These are phyloP conservation scores for Apiospora pterosperma DNA, from an alignment of 2,329 filamentous ascomycete genomes.

Conservation along the genomic window DNA sequence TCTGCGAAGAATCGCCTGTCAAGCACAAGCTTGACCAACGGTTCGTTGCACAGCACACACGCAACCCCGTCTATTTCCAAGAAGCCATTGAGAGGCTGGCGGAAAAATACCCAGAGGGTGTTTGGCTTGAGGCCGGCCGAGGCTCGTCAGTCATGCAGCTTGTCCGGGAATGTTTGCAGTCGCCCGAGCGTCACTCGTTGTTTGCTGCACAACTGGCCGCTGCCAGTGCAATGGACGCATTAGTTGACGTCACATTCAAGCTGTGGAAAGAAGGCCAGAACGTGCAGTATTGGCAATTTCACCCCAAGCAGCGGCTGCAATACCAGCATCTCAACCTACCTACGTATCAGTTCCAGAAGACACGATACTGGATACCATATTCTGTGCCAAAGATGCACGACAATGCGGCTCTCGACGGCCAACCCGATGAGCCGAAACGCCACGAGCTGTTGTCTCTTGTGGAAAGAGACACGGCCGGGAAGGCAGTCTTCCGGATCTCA, in stretches of 20 bases:
- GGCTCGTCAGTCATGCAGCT: conserved; percentile 13
- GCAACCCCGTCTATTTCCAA: conserved; percentile 14
- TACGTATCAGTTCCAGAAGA: conserved; percentile 26
- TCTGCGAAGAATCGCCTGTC: background rate
- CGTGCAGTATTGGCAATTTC: conserved; percentile 21
- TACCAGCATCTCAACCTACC: conserved; percentile 19
- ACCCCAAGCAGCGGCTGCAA: conserved; percentile 10
- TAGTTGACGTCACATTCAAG: background rate
- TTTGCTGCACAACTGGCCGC: background rate
- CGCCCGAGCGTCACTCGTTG: background rate
- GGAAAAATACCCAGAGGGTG: background rate
- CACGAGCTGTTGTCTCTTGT: background rate
- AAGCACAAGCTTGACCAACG: background rate
- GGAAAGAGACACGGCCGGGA: background rate
- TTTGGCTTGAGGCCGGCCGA: conserved; percentile 14
- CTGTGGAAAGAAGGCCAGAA: conserved; percentile 6
- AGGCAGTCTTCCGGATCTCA: conserved; percentile 15
- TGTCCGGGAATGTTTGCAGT: background rate
- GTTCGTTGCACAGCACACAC: conserved; percentile 11
- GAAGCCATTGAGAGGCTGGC: conserved; percentile 12
- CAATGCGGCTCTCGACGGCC: background rate
- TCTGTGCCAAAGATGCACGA: background rate
- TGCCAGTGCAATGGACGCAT: background rate
- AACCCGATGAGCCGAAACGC: background rate
- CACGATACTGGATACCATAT: conserved; percentile 17